Evolutionary conservation across 768 basidiomycete species (phyloP).

Genomic region (Coprinellus micaceus): DNA sequence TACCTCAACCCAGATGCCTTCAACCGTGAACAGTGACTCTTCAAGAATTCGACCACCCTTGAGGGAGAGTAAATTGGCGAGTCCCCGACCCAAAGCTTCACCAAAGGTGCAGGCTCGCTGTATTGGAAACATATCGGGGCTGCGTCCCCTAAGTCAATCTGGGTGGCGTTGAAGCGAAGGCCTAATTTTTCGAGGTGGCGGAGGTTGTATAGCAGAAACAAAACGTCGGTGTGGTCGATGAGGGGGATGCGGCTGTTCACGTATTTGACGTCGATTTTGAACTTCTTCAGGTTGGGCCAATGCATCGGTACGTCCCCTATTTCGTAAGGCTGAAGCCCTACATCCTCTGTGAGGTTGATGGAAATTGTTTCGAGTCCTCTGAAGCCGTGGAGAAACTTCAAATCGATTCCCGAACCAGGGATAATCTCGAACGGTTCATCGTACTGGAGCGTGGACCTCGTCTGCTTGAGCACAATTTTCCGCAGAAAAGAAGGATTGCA

Average conservation of each 20-base stretch:
- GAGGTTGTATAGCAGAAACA: background rate
- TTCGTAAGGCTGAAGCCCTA: background rate
- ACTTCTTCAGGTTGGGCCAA: background rate
- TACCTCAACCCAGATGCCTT: too few species aligned
- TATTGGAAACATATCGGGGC: too few species aligned
- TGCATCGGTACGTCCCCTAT: background rate
- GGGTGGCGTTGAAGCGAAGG: background rate
- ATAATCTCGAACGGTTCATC: background rate
- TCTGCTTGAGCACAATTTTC: background rate
- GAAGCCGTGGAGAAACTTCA: background rate
- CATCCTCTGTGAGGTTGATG: background rate
- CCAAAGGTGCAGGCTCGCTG: background rate
- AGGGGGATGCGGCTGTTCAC: background rate
- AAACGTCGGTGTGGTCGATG: background rate
- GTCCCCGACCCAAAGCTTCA: background rate
- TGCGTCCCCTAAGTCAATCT: too few species aligned
- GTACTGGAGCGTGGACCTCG: background rate
- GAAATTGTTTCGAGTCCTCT: background rate
- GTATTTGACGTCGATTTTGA: background rate
- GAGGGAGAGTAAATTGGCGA: background rate
- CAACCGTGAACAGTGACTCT: background rate
- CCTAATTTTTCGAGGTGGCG: background rate
- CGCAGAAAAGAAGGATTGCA: background rate
- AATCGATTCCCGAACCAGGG: background rate
- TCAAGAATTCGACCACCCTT: background rate